Percentiles rank a stretch among this genome's conserved stretches.
phyloP scores from a whole-genome alignment of 73 alveolate genomes.

The Durusdinium trenchii region DNA sequence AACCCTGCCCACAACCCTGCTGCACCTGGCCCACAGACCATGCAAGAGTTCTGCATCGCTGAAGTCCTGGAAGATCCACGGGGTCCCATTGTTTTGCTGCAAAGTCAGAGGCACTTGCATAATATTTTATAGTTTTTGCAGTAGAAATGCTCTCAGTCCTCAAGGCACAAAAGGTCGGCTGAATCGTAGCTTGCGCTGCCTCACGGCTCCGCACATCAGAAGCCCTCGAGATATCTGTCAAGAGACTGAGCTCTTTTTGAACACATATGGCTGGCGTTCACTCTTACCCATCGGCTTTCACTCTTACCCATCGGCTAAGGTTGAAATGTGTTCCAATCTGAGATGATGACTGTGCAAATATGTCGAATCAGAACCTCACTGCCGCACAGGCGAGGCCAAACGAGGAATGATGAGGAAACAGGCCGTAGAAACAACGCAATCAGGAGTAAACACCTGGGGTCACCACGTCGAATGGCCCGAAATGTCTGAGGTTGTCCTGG shows the following conservation, averaged over 20 bases:
- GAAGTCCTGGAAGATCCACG: constrained; percentile 36
- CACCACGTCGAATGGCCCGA: constrained; percentile 2
- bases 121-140: not conserved
- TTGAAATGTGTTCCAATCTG: too few species aligned
- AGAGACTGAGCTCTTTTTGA: not conserved
- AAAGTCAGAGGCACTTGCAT: not conserved
- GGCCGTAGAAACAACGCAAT: not conserved
- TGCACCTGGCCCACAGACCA: constrained; percentile 84
- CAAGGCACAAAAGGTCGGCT: constrained; percentile 22
- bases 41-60: constrained; percentile 76
- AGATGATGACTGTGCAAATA: too few species aligned
- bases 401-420: not conserved
- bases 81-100: too few species aligned
- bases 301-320: too few species aligned
- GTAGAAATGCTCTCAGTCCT: not conserved
- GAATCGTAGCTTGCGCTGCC: not conserved
- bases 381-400: not conserved
- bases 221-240: not conserved
- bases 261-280: not conserved
- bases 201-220: not conserved
- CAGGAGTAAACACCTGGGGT: not conserved
- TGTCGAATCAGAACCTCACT: not conserved
- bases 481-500: constrained; percentile 19
- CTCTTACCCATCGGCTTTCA: not conserved
- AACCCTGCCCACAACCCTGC: not conserved